Evolutionary conservation across 2,329 filamentous ascomycete species (phyloP), one percentile per base, ranked within the genome.

Genomic region (Aspergillus amoenus): DNA sequence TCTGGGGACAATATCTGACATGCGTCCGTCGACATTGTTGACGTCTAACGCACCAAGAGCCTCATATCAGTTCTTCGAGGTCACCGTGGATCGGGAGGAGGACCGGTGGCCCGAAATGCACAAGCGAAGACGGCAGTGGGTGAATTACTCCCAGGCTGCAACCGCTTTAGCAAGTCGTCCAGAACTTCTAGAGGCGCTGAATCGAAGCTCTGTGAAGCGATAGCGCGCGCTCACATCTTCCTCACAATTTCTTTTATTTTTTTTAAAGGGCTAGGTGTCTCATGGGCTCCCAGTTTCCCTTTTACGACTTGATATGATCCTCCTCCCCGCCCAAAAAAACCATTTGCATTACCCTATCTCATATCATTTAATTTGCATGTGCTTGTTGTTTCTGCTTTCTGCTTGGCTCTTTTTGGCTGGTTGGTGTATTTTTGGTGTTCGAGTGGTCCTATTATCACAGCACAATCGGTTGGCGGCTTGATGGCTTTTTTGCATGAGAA

Each of bases 31-130:
- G 24, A 73, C 77, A 21, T 76, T 83, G 62, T 70, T 84, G 61
- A 81, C 80, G 27, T 68, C 76, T n/a, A 73, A 80, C 49, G 82
- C 91, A 6, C 91, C 90, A 39, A 93, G 93, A 73, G 77, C 78
- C 8, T 75, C 74, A 39, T 81, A 80, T 58, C 84, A 87, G 60
- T 78, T 85, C 65, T 85, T 85, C 76, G 90, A 97, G 76, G 93
- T 88, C 61, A 89, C 85, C n/a, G 94, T 99, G 60, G 85, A 89
- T 62, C 88, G 87, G 68, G 91, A 96, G 78, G 89, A 94, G 74
- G 80, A 82, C 15, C 86, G 93, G 57, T 99, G 94, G 94, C 94
- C 94, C 1, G 94, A 99, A 80, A 89, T 84, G 79, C 86, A 96
- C 76, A 97, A 97, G 82, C 85, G 94, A 68, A 88, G 88, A 73